Conservation (phyloP, 148 eudicot species). For the Pharnaceum exiguum region DNA sequence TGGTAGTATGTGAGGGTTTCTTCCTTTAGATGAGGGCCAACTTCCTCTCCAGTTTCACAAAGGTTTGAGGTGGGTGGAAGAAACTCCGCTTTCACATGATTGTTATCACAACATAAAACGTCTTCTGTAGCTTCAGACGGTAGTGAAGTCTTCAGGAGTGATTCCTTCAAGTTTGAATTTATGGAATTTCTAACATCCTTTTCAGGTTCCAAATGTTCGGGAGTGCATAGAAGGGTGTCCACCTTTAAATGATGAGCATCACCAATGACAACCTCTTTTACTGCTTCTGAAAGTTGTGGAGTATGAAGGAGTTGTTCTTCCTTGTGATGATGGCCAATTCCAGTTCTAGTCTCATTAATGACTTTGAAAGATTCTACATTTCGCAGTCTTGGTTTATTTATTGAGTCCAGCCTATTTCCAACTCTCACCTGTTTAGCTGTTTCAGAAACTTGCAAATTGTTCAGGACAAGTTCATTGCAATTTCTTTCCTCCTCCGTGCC, state of each 20-base stretch:
- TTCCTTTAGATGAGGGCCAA: not conserved
- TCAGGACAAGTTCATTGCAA: too few relatives aligned
- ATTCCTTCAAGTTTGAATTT: not conserved
- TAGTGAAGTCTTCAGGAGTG: not conserved
- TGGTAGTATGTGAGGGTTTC: not conserved
- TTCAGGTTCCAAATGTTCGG: constrained; percentile 1
- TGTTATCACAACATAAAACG: not conserved
- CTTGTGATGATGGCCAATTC: too few relatives aligned
- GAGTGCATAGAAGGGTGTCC: not conserved
- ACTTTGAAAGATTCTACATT: too few relatives aligned
- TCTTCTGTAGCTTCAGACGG: not conserved
- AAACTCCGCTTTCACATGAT: not conserved
- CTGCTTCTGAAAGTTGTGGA: too few relatives aligned
- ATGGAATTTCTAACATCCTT: not conserved
- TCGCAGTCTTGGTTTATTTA: too few relatives aligned
- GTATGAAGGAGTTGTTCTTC: too few relatives aligned
- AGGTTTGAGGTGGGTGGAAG: not conserved
- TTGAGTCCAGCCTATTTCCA: too few relatives aligned
- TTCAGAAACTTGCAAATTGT: too few relatives aligned
- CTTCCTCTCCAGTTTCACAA: not conserved
- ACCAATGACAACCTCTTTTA: not conserved
- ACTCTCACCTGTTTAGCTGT: too few relatives aligned
- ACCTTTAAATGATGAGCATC: not conserved
- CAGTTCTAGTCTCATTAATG: too few relatives aligned
- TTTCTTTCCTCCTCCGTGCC: not conserved